Percentiles rank a stretch among this genome's conserved stretches.
Conservation (phyloP, 305 asterid genomes). For the Andrographis paniculata region DNA sequence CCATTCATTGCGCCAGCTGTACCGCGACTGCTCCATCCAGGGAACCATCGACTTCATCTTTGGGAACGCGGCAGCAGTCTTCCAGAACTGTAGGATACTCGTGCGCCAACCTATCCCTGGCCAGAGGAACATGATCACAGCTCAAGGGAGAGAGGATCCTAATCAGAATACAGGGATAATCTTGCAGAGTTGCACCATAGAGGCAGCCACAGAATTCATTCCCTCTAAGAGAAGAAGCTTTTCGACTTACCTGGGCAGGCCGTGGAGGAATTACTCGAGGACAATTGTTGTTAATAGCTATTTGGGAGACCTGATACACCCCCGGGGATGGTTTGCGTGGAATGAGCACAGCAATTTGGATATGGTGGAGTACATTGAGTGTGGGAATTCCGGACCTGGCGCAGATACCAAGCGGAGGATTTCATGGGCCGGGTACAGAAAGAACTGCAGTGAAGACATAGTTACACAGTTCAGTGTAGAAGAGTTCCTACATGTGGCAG, state of each 20-base stretch:
- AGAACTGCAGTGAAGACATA: conserved; percentile 37
- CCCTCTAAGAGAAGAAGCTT: conserved; percentile 24
- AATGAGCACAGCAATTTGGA: conserved; percentile 34
- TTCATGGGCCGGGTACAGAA: conserved; percentile 47
- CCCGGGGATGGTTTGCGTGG: conserved; percentile 63
- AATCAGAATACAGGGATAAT: conserved; percentile 61
- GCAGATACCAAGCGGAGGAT: conserved; percentile 39
- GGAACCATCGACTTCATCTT: conserved; percentile 70
- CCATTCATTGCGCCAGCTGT: conserved; percentile 53
- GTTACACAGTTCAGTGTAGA: conserved; percentile 35
- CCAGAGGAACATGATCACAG: conserved; percentile 65
- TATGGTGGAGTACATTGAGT: conserved; percentile 56
- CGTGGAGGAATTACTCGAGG: conserved; percentile 75
- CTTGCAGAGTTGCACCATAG: conserved; percentile 44
- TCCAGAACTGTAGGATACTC: conserved; percentile 51
- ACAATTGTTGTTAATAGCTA: conserved; percentile 43
- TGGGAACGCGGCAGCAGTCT: conserved; percentile 77
- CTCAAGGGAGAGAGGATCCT: conserved; percentile 66
- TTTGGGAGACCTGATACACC: conserved; percentile 46
- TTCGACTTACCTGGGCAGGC: conserved; percentile 62
- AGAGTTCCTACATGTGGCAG: conserved; percentile 51
- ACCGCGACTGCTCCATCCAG: conserved; percentile 44
- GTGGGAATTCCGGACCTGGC: conserved; percentile 57
- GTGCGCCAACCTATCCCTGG: conserved; percentile 40
- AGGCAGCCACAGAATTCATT: conserved; percentile 36